Base-by-base conservation (phyloP, 129 eudicot species). In the Artemisia argyi region DNA sequence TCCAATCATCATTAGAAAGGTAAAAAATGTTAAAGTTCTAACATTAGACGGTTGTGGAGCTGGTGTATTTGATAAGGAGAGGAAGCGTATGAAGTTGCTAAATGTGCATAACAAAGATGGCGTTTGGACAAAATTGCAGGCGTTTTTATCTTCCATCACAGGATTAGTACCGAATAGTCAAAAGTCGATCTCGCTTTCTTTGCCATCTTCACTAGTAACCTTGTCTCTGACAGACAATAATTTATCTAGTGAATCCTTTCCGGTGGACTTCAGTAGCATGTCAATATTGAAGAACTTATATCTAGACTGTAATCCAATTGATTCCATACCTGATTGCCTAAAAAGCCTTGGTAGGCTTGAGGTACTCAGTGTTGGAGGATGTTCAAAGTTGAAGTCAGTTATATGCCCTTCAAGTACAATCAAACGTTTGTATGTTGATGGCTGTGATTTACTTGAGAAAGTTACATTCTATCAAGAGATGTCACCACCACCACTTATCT, bases 321-420 rank as follows among this genome's bases (percentile, higher is more conserved):
- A 32, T 16, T 53, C 68, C 7, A 7, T 80, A 7, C 84, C 84
- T 11, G 73, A 68, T 22, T 68, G 60, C 20, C 22, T 74, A 11
- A 75, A 62, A 53, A 42, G 22, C 18, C 80, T 74, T 17, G 7
- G 39, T 11, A 60, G 20, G 32, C 76, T 79, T 16, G 18, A 72
- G 55, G 2, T 17, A 11, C 71, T 66, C 6, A 14, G 30, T 3
- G 9, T 73, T 60, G 1, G 5, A 2, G 0, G 11, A 20, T 20
- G 22, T 20, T 20, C 22, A 0, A 20, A 0, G 22, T 1, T 20
- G 22, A 20, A 20, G 22, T 20, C 22, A 20, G 22, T 20, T 20
- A 0, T 20, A 20, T 20, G 22, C 22, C 22, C 22, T 20, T 20
- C 22, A 20, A 20, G 22, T 20, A 20, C 22, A 20, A 20, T 20